Percentiles rank a stretch among this genome's conserved stretches.
Evolutionary conservation across 2,329 filamentous ascomycete species (phyloP).

Genomic region (Aspergillus sp.): DNA sequence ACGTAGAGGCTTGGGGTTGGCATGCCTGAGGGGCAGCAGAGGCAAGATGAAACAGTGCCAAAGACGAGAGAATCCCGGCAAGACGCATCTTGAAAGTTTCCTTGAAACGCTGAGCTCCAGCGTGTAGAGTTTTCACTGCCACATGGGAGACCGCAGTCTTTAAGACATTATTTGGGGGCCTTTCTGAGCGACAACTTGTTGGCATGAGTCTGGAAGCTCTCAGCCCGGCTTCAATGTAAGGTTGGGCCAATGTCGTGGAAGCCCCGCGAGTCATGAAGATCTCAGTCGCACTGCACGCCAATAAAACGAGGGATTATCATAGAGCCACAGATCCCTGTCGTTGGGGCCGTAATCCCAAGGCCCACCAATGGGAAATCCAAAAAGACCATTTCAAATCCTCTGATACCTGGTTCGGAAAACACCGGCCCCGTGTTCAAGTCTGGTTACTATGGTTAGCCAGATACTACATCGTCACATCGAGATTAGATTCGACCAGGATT

Average conservation of each 20-base stretch:
- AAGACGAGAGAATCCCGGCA: constrained; percentile 7
- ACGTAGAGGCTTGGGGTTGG: background rate
- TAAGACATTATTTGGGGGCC: background rate
- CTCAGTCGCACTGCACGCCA: background rate
- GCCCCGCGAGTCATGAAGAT: background rate
- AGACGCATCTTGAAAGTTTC: constrained; percentile 11
- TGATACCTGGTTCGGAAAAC: background rate
- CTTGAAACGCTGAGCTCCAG: constrained; percentile 5
- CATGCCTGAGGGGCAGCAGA: background rate
- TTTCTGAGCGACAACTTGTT: constrained; percentile 1
- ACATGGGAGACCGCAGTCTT: constrained; percentile 1
- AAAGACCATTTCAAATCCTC: background rate
- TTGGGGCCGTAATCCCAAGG: background rate
- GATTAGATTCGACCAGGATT: background rate
- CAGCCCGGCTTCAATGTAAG: background rate
- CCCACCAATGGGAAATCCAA: background rate
- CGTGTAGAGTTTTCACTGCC: background rate
- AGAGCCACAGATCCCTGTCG: no score
- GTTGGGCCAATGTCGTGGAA: constrained; percentile 1
- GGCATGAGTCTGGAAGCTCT: constrained; percentile 1
- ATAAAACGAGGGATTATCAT: background rate
- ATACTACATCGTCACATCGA: no score
- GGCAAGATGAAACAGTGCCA: constrained; percentile 9
- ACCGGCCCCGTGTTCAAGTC: background rate
- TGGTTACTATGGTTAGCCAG: background rate